These are phyloP conservation scores for Proliferodiscus dingleyae DNA, from an alignment of 2,329 filamentous ascomycete genomes.

Conservation along the genomic window DNA sequence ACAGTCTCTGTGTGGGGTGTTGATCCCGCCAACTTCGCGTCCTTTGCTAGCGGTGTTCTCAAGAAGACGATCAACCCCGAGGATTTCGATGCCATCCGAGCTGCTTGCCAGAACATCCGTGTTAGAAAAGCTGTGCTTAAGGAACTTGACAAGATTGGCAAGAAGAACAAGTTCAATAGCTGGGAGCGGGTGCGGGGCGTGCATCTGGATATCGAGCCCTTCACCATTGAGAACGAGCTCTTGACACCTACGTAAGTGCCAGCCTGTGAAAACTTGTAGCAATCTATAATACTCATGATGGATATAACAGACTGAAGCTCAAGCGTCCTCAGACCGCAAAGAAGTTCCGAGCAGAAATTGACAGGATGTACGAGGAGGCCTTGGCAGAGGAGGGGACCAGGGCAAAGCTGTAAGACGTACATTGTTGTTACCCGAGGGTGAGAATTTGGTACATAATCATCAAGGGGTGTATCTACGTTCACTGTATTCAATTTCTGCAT, in stretches of 20 bases:
- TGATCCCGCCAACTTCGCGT: conserved; percentile 76
- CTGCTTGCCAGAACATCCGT: conserved; percentile 62
- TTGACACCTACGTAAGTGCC: conserved; percentile 74
- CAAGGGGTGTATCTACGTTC: neutral
- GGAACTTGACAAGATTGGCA: conserved; percentile 72
- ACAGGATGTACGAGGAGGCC: conserved; percentile 31
- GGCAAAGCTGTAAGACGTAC: conserved; percentile 40
- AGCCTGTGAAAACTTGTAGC: no score
- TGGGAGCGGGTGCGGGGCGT: conserved; percentile 79
- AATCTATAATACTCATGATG: conserved; percentile 18
- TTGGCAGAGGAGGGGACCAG: conserved; percentile 34
- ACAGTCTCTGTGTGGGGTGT: conserved; percentile 86
- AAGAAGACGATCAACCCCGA: conserved; percentile 58
- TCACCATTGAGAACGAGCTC: conserved; percentile 88
- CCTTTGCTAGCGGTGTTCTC: conserved; percentile 73
- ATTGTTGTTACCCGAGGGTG: no score
- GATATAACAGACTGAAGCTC: conserved; percentile 55
- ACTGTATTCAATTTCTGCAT: no score
- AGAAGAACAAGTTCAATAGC: conserved; percentile 83
- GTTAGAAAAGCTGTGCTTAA: conserved; percentile 72
- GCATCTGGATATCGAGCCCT: conserved; percentile 78
- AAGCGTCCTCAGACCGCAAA: conserved; percentile 66
- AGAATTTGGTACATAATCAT: neutral
- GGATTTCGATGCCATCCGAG: conserved; percentile 63
- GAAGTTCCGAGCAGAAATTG: conserved; percentile 31